phyloP scores from a whole-genome alignment of 2,329 filamentous ascomycete genomes.

The Fusarium metavorans region DNA sequence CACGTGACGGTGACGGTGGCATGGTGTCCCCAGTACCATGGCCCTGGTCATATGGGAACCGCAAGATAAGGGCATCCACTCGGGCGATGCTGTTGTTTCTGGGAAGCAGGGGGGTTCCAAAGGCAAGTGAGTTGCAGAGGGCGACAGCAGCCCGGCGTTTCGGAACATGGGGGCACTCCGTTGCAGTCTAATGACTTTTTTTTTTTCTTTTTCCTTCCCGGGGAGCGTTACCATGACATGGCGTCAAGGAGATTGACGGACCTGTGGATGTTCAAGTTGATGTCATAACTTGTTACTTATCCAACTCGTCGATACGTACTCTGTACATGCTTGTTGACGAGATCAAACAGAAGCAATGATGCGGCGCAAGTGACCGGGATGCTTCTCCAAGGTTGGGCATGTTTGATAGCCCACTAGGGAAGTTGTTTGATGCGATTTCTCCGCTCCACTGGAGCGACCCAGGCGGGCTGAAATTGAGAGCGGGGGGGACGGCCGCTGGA shows the following conservation, averaged over 20 bases:
- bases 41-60: constrained; percentile 17
- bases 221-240: neutral
- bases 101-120: constrained; percentile 2
- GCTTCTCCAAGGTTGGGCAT: constrained; percentile 16
- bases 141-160: constrained; percentile 24
- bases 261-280: neutral
- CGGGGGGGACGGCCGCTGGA: constrained; percentile 41
- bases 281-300: neutral
- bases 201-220: neutral
- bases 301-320: neutral
- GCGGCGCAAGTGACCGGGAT: neutral
- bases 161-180: constrained; percentile 10
- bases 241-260: neutral
- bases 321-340: neutral
- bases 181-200: constrained; percentile 1
- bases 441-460: constrained; percentile 32
- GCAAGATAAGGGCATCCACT: constrained; percentile 29
- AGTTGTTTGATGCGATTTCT: constrained; percentile 12
- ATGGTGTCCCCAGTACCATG: constrained; percentile 36
- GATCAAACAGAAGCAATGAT: constrained; percentile 1
- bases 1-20: constrained; percentile 23
- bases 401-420: constrained; percentile 1
- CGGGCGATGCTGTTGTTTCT: constrained; percentile 12
- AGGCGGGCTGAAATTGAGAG: constrained; percentile 36
- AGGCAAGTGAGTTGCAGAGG: constrained; percentile 5